Evolutionary conservation across 2,329 filamentous ascomycete species (phyloP).

Genomic region (Delphinella strobiligena): DNA sequence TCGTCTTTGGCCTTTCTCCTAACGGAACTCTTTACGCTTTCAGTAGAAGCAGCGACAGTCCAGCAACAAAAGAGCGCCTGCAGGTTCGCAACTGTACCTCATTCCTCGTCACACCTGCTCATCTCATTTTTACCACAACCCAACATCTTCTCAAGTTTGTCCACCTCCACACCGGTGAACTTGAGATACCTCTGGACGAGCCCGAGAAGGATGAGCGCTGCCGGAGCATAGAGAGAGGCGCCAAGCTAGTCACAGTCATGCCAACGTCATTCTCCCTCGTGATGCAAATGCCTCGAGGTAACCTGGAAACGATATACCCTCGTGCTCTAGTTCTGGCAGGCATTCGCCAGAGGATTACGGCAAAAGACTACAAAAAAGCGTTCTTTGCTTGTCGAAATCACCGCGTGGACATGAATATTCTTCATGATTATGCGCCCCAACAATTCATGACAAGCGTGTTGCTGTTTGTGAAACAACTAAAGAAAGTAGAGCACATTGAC

Average conservation of each 20-base stretch:
- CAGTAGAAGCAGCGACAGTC: constrained; percentile 9
- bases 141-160: constrained; percentile 92
- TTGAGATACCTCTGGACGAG: constrained; percentile 76
- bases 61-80: constrained; percentile 46
- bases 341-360: constrained; percentile 68
- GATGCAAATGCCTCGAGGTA: constrained; percentile 90
- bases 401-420: constrained; percentile 93
- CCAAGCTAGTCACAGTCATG: constrained; percentile 75
- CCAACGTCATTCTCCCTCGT: constrained; percentile 77
- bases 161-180: constrained; percentile 56
- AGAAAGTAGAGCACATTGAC: constrained; percentile 72
- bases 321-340: constrained; percentile 85
- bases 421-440: constrained; percentile 82
- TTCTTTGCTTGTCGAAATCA: constrained; percentile 85
- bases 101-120: constrained; percentile 66
- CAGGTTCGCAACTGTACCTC: constrained; percentile 85
- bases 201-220: constrained; percentile 88
- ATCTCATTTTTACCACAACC: constrained; percentile 85
- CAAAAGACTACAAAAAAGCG: constrained; percentile 69
- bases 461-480: constrained; percentile 73
- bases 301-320: constrained; percentile 89
- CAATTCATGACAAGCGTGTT: constrained; percentile 70
- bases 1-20: constrained; percentile 55
- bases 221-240: constrained; percentile 81
- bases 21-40: constrained; percentile 64